Conservation (phyloP, 805 yeast species). For the Zygosaccharomyces bailii region DNA sequence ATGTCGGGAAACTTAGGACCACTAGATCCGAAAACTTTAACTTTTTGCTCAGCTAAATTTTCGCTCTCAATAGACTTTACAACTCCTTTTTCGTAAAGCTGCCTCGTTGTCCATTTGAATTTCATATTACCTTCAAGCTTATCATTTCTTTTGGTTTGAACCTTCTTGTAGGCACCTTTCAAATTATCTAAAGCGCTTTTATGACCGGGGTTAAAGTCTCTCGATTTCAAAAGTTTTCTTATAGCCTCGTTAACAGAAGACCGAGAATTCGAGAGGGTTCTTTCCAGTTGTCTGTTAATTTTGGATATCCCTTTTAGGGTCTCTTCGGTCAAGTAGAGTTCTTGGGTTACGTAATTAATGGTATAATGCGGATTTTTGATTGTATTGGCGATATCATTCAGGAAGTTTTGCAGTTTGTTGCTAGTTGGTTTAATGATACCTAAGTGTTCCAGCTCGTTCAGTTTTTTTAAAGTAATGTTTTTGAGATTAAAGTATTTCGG, state of each 20-base stretch:
- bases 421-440: conserved; percentile 58
- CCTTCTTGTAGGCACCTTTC: conserved; percentile 40
- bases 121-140: conserved; percentile 42
- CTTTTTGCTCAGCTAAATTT: conserved; percentile 38
- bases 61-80: conserved; percentile 58
- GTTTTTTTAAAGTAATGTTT: conserved; percentile 65
- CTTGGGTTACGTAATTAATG: conserved; percentile 45
- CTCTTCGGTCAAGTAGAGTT: conserved; percentile 43
- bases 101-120: conserved; percentile 74
- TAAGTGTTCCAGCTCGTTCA: conserved; percentile 68
- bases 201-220: conserved; percentile 30
- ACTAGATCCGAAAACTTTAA: conserved; percentile 39
- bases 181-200: conserved; percentile 37
- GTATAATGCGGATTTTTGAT: conserved; percentile 57
- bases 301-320: conserved; percentile 45
- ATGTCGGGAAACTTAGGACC: conserved; percentile 60
- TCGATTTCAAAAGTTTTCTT: conserved; percentile 44
- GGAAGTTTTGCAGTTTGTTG: conserved; percentile 70
- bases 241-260: conserved; percentile 50
- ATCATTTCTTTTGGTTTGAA: conserved; percentile 30
- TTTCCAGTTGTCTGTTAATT: conserved; percentile 43
- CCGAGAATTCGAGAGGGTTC: conserved; percentile 42
- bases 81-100: conserved; percentile 69
- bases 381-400: conserved; percentile 82
- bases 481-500: conserved; percentile 71